Percentiles rank a stretch among this genome's conserved stretches.
phyloP scores from a whole-genome alignment of 169 alveolate genomes.

The Plasmodium vinckei region DNA sequence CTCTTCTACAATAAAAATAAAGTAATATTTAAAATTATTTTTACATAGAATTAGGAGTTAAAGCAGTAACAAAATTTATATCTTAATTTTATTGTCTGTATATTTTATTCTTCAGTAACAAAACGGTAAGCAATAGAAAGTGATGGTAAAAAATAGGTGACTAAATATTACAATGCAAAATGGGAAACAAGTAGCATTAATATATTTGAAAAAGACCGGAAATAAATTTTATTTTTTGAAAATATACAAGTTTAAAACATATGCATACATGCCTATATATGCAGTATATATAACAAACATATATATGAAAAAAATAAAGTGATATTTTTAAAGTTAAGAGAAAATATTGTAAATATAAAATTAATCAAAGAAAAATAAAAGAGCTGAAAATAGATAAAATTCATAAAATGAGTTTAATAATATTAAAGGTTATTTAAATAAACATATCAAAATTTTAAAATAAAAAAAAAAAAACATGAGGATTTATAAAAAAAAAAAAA shows the following conservation, averaged over 20 bases:
- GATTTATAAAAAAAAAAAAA: slow-evolving; percentile 35
- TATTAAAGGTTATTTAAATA: slow-evolving; percentile 23
- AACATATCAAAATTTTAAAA: slow-evolving; percentile 27
- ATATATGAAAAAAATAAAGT: slow-evolving; percentile 2
- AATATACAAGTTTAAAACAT: background rate
- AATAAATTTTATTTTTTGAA: too few species aligned
- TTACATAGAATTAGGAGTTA: too few species aligned
- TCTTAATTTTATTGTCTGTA: too few species aligned
- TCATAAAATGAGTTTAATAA: slow-evolving; percentile 18
- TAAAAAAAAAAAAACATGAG: slow-evolving; percentile 18
- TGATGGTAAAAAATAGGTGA: too few species aligned
- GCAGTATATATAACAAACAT: background rate
- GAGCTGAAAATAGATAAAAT: slow-evolving; percentile 32
- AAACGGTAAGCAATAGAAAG: too few species aligned
- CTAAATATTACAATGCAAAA: too few species aligned
- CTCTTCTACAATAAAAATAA: too few species aligned
- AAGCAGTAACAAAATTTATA: too few species aligned
- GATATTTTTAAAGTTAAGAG: slow-evolving; percentile 29
- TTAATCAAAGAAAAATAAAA: slow-evolving; percentile 27
- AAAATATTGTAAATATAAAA: slow-evolving; percentile 31
- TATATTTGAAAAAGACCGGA: too few species aligned
- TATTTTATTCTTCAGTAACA: too few species aligned
- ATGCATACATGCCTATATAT: background rate
- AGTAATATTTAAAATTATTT: too few species aligned
- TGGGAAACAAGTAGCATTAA: too few species aligned